These are phyloP conservation scores for Catharanthus roseus DNA, from an alignment of 257 asterid species.

Conservation along the genomic window DNA sequence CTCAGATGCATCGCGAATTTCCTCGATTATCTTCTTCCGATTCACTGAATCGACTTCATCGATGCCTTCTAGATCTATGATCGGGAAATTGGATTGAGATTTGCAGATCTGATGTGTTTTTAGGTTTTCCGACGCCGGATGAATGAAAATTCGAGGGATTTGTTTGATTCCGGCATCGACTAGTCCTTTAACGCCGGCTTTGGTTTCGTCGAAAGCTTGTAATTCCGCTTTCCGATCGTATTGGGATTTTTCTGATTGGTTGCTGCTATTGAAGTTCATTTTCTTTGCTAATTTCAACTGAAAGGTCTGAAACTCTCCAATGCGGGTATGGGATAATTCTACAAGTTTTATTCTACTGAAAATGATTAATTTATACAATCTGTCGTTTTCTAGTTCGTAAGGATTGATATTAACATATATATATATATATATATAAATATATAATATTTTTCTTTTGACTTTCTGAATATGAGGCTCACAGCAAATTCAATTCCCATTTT, in stretches of 20 bases:
- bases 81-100: conserved; percentile 21
- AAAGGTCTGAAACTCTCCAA: background rate
- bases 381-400: too few relatives aligned
- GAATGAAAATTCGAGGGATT: conserved; percentile 2
- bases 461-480: too few relatives aligned
- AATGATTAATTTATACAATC: too few relatives aligned
- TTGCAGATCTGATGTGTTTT: too few relatives aligned
- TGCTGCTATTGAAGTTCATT: background rate
- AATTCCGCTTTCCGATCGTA: background rate
- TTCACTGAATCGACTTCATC: conserved; percentile 1
- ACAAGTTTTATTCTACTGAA: too few relatives aligned
- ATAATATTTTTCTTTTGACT: too few relatives aligned
- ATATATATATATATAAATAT: too few relatives aligned
- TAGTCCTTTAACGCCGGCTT: conserved; percentile 3
- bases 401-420: too few relatives aligned
- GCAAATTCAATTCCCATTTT: too few relatives aligned
- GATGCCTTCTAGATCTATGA: conserved; percentile 28
- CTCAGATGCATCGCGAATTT: conserved; percentile 30
- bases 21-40: conserved; percentile 24
- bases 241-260: background rate
- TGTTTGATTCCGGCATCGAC: conserved; percentile 2
- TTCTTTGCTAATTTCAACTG: background rate
- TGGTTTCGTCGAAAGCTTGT: conserved; percentile 1
- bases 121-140: background rate
- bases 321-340: background rate